These are phyloP conservation scores for Starmerella powellii DNA, from an alignment of 805 yeast species.

Conservation along the genomic window DNA sequence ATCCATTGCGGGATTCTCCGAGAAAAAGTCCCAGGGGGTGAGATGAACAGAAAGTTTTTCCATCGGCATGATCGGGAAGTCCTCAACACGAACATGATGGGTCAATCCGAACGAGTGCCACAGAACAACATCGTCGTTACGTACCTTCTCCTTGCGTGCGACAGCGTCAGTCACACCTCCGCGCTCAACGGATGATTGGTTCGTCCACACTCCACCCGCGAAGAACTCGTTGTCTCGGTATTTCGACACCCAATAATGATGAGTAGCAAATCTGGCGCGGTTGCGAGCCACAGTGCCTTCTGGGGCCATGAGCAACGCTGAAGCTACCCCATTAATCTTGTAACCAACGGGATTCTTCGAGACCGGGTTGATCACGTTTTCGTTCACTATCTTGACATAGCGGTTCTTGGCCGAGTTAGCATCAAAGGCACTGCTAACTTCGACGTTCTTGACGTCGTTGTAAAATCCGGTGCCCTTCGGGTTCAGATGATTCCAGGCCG, in stretches of 20 bases:
- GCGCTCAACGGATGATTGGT: constrained; percentile 62
- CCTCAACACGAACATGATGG: constrained; percentile 60
- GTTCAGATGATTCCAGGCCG: constrained; percentile 45
- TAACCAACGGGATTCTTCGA: constrained; percentile 65
- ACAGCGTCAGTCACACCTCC: constrained; percentile 26
- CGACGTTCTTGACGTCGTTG: constrained; percentile 49
- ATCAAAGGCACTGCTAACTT: constrained; percentile 56
- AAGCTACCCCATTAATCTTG: constrained; percentile 60
- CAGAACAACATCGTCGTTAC: constrained; percentile 56
- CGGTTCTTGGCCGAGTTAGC: constrained; percentile 67
- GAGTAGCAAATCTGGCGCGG: constrained; percentile 64
- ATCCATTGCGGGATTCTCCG: constrained; percentile 67
- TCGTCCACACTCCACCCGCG: constrained; percentile 79
- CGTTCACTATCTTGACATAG: constrained; percentile 63
- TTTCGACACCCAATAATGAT: constrained; percentile 73
- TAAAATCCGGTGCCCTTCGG: constrained; percentile 61
- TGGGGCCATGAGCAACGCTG: constrained; percentile 61
- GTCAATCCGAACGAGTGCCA: constrained; percentile 77
- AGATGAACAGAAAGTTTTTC: constrained; percentile 58
- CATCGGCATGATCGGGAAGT: constrained; percentile 82
- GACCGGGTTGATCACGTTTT: constrained; percentile 54
- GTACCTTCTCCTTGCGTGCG: constrained; percentile 44
- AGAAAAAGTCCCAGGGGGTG: constrained; percentile 62
- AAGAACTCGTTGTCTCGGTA: constrained; percentile 57
- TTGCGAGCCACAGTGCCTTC: constrained; percentile 50